Conservation (phyloP, 225 moss, liverwort and hornwort species). For the Antitrichia curtipendula region DNA sequence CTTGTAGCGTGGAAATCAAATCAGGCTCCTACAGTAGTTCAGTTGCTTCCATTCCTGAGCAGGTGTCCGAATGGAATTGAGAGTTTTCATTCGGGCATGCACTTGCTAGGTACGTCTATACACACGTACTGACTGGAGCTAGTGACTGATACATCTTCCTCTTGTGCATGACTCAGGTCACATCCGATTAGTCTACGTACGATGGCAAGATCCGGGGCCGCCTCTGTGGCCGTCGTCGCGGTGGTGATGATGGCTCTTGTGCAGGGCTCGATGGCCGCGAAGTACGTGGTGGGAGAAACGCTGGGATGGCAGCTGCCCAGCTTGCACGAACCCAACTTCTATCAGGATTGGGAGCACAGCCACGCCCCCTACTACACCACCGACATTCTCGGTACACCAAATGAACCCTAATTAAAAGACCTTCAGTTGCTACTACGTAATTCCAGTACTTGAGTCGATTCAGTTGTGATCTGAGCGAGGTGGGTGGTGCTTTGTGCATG, state of each 20-base stretch:
- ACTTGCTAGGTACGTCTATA: background rate
- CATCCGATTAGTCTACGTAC: no score
- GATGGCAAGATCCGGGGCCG: background rate
- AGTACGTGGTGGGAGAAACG: background rate
- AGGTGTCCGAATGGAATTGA: no score
- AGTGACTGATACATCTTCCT: background rate
- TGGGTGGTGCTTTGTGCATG: background rate
- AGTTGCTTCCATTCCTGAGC: no score
- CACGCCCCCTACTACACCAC: background rate
- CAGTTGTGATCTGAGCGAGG: background rate
- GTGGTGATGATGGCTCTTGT: background rate
- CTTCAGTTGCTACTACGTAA: background rate
- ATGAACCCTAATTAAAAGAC: no score
- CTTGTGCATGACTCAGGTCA: background rate
- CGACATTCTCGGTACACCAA: background rate
- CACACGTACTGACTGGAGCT: no score
- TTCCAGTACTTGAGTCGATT: background rate
- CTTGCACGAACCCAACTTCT: background rate
- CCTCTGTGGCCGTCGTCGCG: background rate
- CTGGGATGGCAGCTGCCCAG: fast-evolving
- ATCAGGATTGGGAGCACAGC: background rate
- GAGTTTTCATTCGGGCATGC: background rate
- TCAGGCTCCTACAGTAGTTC: no score
- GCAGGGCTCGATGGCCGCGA: background rate
- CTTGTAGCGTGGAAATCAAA: no score